Evolutionary conservation across 78 protist genomes (phyloP), one percentile per base, ranked within the genome.

Genomic region (Dictyostelium firmibasis): DNA sequence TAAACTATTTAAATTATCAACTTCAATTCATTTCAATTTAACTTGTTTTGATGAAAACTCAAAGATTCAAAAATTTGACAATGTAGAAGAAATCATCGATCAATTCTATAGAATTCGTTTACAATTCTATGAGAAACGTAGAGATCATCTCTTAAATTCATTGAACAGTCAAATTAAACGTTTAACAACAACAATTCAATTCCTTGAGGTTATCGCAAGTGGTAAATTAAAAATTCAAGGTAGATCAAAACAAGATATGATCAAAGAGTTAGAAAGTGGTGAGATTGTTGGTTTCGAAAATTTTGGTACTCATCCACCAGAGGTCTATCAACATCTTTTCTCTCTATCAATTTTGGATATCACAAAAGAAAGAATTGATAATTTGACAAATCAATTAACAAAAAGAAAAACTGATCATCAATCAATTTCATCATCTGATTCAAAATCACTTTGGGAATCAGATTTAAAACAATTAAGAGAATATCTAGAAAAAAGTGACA

Each of bases 301-400:
- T 57, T 62, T 86, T 11, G 76, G 83, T 3, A 53, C 23, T 2
- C 67, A 83, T 31, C 16, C 43, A 74, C 91, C 79, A 23, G 96
- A 83, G 35, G 38, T 27, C 9, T 92, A 50, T 74, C 72, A 83
- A 53, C 67, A 92, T 31, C 84, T 92, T 18, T 84, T 92, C 29
- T 83, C 86, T 3, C 50, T 92, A 16, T 87, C 96, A 31, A 92
- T 92, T 44, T 38, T 85, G 31, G 91, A 85, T 36, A 85, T 92
- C n/a, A 92, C 96, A 5, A 69, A 81, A 67, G 96, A 92, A 50
- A 92, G 62, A 83, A 92, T 92, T n/a, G 62, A 84, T 23, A 23
- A 47, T 31, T 69, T 82, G 8, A 44, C 74, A 38, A 38, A 75
- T 13, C 81, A 50, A n/a, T 44, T 75, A n/a, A 23, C 64, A n/a